Evolutionary conservation across 805 yeast genomes (phyloP), one percentile per base, ranked within the genome.

Genomic region (Zygosaccharomyces siamensis): DNA sequence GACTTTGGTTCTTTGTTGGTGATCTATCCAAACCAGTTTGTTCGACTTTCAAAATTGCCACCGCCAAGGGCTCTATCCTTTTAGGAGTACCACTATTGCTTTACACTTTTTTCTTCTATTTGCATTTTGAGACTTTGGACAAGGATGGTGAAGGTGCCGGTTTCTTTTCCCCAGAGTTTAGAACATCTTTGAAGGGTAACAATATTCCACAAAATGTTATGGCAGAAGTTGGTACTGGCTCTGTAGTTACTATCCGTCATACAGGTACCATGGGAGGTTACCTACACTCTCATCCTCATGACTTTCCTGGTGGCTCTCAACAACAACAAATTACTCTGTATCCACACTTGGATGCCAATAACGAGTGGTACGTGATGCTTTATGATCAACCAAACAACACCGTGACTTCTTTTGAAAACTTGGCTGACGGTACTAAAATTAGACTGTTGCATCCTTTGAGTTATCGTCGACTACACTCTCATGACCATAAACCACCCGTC

Each of bases 291-390:
- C 95, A 86, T 67, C 73, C 75, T 48, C 82, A 79, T 59, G 69
- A 72, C 57, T 85, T 83, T 59, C 86, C 83, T 60, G 78, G 86
- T 43, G 95, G 95, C 51, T 86, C 95, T 6, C 78, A 84, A 61
- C 95, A 86, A 68, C 95, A 86, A 68, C 95, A 86, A 68, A 69
- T 86, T 55, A 86, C 93, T 4, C 72, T 86, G 54, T 86, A 86
- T 62, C 90, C 90, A 42, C 92, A 85, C 64, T 68, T 82, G 59
- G 95, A 86, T 68, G 65, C 71, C 37, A 86, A 86, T 70, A 86
- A 86, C 68, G 74, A 78, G 52, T 86, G 92, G 89, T 51, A 72
- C 26, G 69, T 86, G 58, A 90, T 84, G 69, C 74, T 84, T 37
- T 83, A 80, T 67, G 81, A 83, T 63, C 76, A 54, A 36, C 65